Evolutionary conservation across 768 basidiomycete species (phyloP), one percentile per base, ranked within the genome.

Genomic region (Suillus subluteus): DNA sequence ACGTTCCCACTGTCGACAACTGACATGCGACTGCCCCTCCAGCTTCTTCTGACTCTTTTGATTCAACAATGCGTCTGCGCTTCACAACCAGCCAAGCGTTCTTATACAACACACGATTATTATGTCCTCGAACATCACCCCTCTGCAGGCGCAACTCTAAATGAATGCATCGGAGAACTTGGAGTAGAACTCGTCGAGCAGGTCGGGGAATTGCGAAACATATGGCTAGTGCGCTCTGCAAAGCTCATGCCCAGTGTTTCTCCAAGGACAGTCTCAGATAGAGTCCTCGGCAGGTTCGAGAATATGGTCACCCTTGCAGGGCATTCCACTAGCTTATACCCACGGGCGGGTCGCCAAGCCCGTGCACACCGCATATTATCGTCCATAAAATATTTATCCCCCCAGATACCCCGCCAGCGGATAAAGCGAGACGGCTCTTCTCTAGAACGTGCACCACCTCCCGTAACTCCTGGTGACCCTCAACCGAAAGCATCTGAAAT

Each of bases 121-220:
- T 98, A 96, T 81, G 86, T 90, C 63, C 73, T 94, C 37, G 88
- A 90, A 70, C 87, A 92, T 72, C 78, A 83, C 70, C 86, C 91
- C 55, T 71, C 73, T 7, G 76, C 79, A 11, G 67, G 83, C 82
- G 82, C 85, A 69, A 83, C 88, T 70, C 83, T 92, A 67, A 78
- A 79, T 65, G 88, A 92, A 68, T 83, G 90, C 65, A 84, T 88
- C 7, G 58, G 74, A 8, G 76, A 81, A 0, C 83, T 99, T 13
- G 89, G 88, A 16, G 90, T 95, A 26, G 91, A 98, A 78, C 80
- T 98, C 58, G 91, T 99, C 65, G 94, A 96, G 74, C 91, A 87
- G 70, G 90, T 89, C 32, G 96, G 98, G 62, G 91, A 96, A 74
- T 85, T 99, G 6, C 74, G 78, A 37, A 82, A 94, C 64, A 85